Evolutionary conservation across 140 eudicot species (phyloP).

Genomic region (Flaveria floridana): DNA sequence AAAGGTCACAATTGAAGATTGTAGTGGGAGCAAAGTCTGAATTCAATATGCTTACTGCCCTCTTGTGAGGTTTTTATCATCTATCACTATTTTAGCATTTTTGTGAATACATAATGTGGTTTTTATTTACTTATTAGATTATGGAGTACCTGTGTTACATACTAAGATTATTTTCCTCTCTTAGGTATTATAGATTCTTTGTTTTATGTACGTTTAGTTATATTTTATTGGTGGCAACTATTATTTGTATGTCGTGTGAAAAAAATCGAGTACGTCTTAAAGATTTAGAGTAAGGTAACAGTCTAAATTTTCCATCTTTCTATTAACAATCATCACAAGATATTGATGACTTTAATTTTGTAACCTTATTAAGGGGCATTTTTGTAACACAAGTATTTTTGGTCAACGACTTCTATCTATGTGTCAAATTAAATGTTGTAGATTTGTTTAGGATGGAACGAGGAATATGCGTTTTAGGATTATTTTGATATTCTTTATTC

Average conservation of each 20-base stretch:
- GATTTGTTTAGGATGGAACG: not conserved
- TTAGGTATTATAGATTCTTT: not conserved
- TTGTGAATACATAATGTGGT: not conserved
- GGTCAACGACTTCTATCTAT: not conserved
- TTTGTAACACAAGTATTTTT: not conserved
- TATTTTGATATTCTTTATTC: not conserved
- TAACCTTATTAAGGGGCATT: not conserved
- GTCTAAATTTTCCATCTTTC: not conserved
- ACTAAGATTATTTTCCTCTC: not conserved
- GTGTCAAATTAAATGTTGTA: not conserved
- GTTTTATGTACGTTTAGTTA: not conserved
- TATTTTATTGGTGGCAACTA: slow-evolving; percentile 1
- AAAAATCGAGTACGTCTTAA: too few relatives aligned
- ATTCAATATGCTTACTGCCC: not conserved
- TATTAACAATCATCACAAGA: not conserved
- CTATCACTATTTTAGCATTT: not conserved
- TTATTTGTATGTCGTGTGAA: not conserved
- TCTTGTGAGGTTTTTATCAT: not conserved
- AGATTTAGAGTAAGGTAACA: not conserved
- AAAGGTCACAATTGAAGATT: slow-evolving; percentile 6
- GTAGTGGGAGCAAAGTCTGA: not conserved
- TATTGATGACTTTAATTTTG: not conserved
- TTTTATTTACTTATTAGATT: not conserved
- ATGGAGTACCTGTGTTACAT: not conserved
- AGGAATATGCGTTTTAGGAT: not conserved